Conservation (phyloP, 73 alveolate genomes). For the Paramecium caudatum region DNA sequence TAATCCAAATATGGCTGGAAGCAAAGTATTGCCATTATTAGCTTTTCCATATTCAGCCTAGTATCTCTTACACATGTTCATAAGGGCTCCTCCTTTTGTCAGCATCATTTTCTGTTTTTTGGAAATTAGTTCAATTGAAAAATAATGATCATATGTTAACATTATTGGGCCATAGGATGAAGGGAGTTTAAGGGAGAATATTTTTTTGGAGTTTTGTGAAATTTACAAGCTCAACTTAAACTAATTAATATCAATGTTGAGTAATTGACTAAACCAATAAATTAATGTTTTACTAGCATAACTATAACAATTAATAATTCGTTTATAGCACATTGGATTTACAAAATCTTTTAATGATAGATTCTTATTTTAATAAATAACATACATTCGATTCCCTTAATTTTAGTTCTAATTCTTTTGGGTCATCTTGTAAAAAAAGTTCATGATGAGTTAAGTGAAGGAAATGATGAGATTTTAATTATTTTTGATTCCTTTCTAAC, state of each 20-base stretch:
- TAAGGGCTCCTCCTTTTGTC: constrained; percentile 57
- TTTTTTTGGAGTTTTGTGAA: not conserved
- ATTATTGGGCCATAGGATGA: not conserved
- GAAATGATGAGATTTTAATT: constrained; percentile 25
- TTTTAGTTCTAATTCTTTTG: not conserved
- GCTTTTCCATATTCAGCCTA: not conserved
- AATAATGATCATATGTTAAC: constrained; percentile 35
- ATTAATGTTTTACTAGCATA: constrained; percentile 29
- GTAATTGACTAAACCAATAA: not conserved
- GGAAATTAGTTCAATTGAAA: constrained; percentile 4
- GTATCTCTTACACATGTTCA: constrained; percentile 46
- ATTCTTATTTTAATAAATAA: constrained; percentile 1
- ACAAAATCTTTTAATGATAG: not conserved
- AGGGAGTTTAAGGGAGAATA: not conserved
- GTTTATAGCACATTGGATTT: not conserved
- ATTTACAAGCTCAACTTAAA: not conserved
- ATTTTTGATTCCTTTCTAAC: not conserved
- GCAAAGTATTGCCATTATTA: constrained; percentile 21
- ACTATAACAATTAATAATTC: constrained; percentile 4
- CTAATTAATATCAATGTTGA: not conserved
- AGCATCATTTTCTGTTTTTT: constrained; percentile 10
- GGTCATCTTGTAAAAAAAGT: constrained; percentile 6
- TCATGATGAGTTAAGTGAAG: not conserved
- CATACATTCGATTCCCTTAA: constrained; percentile 1
- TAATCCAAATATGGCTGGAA: constrained; percentile 45